These are phyloP conservation scores for Myxozyma lipomycoides DNA, from an alignment of 805 yeast species.

Conservation along the genomic window DNA sequence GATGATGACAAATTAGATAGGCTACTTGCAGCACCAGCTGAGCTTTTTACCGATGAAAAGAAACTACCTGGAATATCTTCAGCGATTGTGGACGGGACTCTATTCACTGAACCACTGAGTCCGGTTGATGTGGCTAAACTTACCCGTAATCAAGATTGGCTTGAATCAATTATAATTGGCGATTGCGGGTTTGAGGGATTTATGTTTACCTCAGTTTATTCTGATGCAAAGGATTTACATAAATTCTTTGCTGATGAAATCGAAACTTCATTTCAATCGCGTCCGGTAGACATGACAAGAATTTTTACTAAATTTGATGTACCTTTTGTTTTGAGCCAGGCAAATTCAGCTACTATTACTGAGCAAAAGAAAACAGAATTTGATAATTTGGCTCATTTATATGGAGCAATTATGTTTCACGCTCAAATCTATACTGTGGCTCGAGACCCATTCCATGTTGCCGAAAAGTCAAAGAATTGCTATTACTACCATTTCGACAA, in stretches of 20 bases:
- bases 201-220: background rate
- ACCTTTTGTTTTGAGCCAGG: background rate
- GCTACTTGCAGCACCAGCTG: slow-evolving; percentile 2
- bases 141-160: slow-evolving; percentile 12
- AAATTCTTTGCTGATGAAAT: background rate
- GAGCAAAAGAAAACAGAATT: background rate
- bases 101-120: background rate
- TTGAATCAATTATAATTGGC: slow-evolving; percentile 14
- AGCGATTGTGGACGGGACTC: slow-evolving; percentile 7
- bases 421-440: slow-evolving; percentile 13
- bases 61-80: background rate
- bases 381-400: background rate
- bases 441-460: slow-evolving; percentile 9
- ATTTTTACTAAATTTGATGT: background rate
- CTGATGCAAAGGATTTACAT: background rate
- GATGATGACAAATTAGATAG: background rate
- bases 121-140: slow-evolving; percentile 4
- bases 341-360: background rate
- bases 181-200: slow-evolving; percentile 10
- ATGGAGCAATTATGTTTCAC: slow-evolving; percentile 5
- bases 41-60: background rate
- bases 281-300: background rate
- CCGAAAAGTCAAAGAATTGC: slow-evolving; percentile 3
- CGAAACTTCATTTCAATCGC: background rate
- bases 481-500: slow-evolving; percentile 19